Base-by-base conservation (phyloP, 805 yeast genomes). In the Suhomyces canberraensis region DNA sequence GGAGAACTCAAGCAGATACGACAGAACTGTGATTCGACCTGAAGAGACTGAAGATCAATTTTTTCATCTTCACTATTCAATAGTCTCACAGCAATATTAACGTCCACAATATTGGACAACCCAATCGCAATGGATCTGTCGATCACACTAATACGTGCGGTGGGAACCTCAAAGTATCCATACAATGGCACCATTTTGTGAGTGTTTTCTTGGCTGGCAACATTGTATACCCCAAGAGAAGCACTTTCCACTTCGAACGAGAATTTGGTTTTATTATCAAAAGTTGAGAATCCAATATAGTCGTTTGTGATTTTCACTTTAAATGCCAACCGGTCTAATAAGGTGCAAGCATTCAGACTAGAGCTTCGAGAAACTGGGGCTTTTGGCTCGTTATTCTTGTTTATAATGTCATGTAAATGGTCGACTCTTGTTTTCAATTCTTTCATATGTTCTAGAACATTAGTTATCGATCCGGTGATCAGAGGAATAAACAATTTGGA, bases 1-100 rank as follows among this genome's bases (percentile, higher is more conserved):
- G 64, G 61, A 0, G 87, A 78, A 35, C 79, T 76, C 24, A 83
- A 51, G 40, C 79, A 75, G 3, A 81, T 45, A 28, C 89, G 67
- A 35, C 78, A 76, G 48, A 74, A 73, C 4, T 76, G 71, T 3
- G 86, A 78, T 35, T 73, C 78, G 1, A 83, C 52, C 42, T 79
- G 81, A 3, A 82, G 58, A 1, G 77, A 66, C 39, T 73, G 76
- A 2, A 62, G 48, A 2, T 46, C 20, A 11, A 50, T 41, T 1
- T 45, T 48, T 0, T 44, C 45, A 14, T 26, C 29, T 7, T 16
- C 9, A 7, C 17, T 6, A 26, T 76, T 71, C n/a, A 59, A 43
- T 11, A 78, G 46, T 49, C 66, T 65, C 34, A 75, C 33, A n/a
- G 60, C 46, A 42, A 78, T 41, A 40, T 70, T 67, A 9, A 78